A percentile compares a stretch with the other conserved stretches of the same genome.
These are phyloP conservation scores for Candida chilensis DNA, from an alignment of 805 yeast genomes.

Conservation along the genomic window DNA sequence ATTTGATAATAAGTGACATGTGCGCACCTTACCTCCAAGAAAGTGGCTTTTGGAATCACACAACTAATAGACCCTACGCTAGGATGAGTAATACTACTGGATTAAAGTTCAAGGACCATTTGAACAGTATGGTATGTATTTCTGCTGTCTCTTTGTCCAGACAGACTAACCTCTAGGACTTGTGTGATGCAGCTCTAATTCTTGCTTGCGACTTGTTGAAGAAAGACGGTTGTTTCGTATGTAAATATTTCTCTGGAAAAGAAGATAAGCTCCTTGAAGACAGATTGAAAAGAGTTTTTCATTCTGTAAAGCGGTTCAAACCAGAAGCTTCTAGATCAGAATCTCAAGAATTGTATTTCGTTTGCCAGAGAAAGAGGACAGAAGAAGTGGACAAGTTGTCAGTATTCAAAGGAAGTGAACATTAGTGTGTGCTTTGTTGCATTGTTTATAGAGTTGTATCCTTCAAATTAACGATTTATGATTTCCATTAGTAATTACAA, in stretches of 20 bases:
- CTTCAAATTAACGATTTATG: too few relatives aligned
- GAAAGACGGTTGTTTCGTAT: conserved; percentile 64
- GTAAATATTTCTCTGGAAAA: conserved; percentile 79
- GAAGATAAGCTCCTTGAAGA: conserved; percentile 63
- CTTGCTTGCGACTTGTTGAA: conserved; percentile 64
- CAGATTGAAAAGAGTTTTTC: conserved; percentile 50
- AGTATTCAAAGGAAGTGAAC: too few relatives aligned
- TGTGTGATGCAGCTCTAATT: conserved; percentile 85
- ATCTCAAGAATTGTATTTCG: conserved; percentile 76
- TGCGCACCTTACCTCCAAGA: conserved; percentile 55
- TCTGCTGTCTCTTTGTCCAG: neutral
- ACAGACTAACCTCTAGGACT: conserved; percentile 31
- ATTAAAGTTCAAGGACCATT: conserved; percentile 70
- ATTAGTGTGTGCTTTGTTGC: too few relatives aligned
- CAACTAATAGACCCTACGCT: conserved; percentile 69
- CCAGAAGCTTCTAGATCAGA: conserved; percentile 76
- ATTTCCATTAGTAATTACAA: too few relatives aligned
- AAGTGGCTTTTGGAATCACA: conserved; percentile 43
- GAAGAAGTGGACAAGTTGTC: conserved; percentile 26
- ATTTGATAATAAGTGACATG: conserved; percentile 75
- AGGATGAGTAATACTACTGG: conserved; percentile 97
- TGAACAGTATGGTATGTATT: conserved; percentile 56
- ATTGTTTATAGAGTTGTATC: too few relatives aligned
- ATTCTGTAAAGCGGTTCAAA: conserved; percentile 57
- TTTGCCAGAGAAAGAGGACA: conserved; percentile 44